phyloP scores from a whole-genome alignment of 805 yeast species.

The Hanseniaspora mollemarum region DNA sequence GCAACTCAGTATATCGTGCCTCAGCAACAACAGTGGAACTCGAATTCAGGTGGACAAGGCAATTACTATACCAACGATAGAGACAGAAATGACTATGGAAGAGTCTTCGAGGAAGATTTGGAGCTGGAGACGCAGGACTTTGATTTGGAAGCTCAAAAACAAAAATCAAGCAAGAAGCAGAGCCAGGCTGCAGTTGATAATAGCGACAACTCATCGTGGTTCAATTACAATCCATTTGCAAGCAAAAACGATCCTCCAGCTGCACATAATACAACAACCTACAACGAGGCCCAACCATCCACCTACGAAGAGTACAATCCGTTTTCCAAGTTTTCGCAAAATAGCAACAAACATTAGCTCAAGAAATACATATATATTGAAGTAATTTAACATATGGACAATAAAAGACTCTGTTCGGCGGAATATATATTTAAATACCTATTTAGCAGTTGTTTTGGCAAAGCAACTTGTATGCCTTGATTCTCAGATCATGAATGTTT shows the following conservation, averaged over 20 bases:
- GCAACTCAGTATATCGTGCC: not conserved
- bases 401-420: no score
- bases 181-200: not conserved
- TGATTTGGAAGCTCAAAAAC: slow-evolving; percentile 14
- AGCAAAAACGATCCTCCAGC: not conserved
- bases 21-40: slow-evolving; percentile 2
- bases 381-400: not conserved
- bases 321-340: slow-evolving; percentile 4
- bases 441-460: slow-evolving; percentile 1
- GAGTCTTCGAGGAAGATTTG: slow-evolving; percentile 10
- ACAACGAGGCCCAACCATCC: not conserved
- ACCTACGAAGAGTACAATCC: not conserved
- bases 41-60: slow-evolving; percentile 16
- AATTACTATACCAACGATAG: not conserved
- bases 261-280: not conserved
- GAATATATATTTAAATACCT: no score
- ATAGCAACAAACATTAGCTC: not conserved
- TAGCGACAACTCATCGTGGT: not conserved
- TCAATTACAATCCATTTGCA: slow-evolving; percentile 10
- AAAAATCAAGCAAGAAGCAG: not conserved
- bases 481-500: slow-evolving; percentile 16
- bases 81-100: slow-evolving; percentile 8
- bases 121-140: slow-evolving; percentile 16
- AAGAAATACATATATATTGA: not conserved
- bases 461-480: slow-evolving; percentile 1